A percentile compares a stretch with the other conserved stretches of the same genome.
phyloP scores from a whole-genome alignment of 306 rosid genomes.

The Prunus fruticosa region DNA sequence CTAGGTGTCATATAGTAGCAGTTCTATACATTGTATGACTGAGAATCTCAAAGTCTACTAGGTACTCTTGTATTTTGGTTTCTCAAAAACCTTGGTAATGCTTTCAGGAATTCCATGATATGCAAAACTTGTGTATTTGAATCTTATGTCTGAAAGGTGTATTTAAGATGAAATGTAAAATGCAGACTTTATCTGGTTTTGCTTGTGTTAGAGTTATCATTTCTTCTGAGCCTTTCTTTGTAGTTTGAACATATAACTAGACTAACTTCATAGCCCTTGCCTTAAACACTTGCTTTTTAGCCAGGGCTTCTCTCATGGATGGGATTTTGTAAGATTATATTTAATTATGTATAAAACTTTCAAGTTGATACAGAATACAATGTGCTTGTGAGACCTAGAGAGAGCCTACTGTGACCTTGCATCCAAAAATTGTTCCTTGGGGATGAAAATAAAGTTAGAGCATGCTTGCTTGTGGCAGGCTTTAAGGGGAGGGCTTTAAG shows the following conservation, averaged over 20 bases:
- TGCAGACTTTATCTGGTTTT: neutral
- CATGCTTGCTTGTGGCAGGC: constrained; percentile 21
- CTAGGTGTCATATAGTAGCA: constrained; percentile 27
- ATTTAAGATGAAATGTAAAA: neutral
- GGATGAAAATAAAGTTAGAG: neutral
- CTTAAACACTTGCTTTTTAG: too few species aligned
- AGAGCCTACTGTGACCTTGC: too few species aligned
- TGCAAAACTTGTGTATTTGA: constrained; percentile 8
- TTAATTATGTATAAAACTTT: too few species aligned
- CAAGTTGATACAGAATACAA: too few species aligned
- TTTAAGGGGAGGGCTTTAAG: constrained; percentile 2
- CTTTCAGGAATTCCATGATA: constrained; percentile 14
- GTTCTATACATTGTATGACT: constrained; percentile 18
- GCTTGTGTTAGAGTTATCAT: neutral
- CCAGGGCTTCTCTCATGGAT: too few species aligned
- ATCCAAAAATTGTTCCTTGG: neutral
- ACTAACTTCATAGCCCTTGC: neutral
- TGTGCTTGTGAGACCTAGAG: too few species aligned
- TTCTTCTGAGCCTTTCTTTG: neutral
- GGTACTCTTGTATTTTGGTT: constrained; percentile 7
- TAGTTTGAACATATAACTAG: neutral
- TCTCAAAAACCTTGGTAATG: constrained; percentile 19
- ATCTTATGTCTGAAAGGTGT: constrained; percentile 7
- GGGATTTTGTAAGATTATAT: too few species aligned
- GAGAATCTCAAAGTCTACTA: constrained; percentile 26